Evolutionary conservation across 768 basidiomycete species (phyloP).

Genomic region (Serpula lacrymans): DNA sequence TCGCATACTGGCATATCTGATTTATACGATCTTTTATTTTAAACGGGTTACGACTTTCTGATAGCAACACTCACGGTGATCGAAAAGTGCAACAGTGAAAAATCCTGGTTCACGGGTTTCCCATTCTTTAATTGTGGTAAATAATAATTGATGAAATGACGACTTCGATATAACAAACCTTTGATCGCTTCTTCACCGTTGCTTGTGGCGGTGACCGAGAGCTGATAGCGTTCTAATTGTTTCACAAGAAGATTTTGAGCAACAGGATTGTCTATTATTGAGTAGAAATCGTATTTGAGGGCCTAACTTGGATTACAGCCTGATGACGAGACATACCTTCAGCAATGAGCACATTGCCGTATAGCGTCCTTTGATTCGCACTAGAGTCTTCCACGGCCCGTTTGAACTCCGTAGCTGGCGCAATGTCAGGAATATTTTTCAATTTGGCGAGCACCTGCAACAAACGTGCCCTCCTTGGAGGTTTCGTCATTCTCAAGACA

Average conservation of each 20-base stretch:
- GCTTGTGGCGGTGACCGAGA: constrained; percentile 58
- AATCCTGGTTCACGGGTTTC: constrained; percentile 63
- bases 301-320: neutral
- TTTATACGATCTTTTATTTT: constrained; percentile 1
- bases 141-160: neutral
- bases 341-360: constrained; percentile 66
- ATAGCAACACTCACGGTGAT: constrained; percentile 54
- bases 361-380: constrained; percentile 51
- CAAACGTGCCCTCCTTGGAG: constrained; percentile 56
- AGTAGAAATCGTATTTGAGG: constrained; percentile 1
- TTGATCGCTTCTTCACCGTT: constrained; percentile 68
- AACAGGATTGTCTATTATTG: constrained; percentile 58
- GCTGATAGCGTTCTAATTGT: constrained; percentile 58
- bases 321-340: constrained; percentile 45
- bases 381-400: constrained; percentile 46
- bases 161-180: constrained; percentile 30
- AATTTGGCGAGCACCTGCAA: constrained; percentile 59
- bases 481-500: constrained; percentile 68
- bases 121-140: constrained; percentile 47
- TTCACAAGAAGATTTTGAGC: constrained; percentile 65
- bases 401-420: constrained; percentile 30
- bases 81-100: constrained; percentile 69
- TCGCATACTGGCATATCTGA: constrained; percentile 78
- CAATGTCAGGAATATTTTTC: constrained; percentile 49
- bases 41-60: neutral